Base-by-base conservation (phyloP, 2,329 filamentous ascomycete genomes). In the Monilinia fructigena region DNA sequence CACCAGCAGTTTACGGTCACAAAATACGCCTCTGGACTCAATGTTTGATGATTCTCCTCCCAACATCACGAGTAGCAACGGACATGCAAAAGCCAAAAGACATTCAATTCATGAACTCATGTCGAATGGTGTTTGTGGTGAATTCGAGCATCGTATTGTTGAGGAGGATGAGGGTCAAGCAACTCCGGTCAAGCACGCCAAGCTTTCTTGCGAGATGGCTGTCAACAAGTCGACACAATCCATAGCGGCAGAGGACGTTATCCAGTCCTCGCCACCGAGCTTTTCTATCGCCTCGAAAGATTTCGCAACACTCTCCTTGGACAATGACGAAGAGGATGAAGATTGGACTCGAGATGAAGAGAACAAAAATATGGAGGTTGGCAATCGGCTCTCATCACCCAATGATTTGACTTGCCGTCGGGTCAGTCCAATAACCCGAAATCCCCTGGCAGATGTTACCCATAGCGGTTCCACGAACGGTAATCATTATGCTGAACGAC, bases 21-120 rank as follows among this genome's bases (percentile, higher is more conserved):
- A 87, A 56, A 87, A 91, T 74, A 89, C 89, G 38, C 89, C 90
- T 20, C 80, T 93, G 60, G 90, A 93, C 74, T 91, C 87, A 31
- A 90, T 93, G 81, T 93, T 93, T 76, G 90, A 93, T 77, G 90
- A 93, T 72, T 91, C 89, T 18, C 89, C 88, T 47, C 85, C 86
- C 10, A 85, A 83, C 74, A 35, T 35, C 18, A 3, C 86, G 12
- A 85, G 23, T 48, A 83, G 84, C 0, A 82, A 82, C 23, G 80
- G 82, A 64, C 83, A 69, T 68, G 50, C 68, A 35, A 76, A 74
- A 55, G 70, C 56, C 47, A 74, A 74, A 59, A 68, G 73, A 48
- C 70, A 75, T 31, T 75, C 73, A 16, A 72, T 75, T 65, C 74
- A 76, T 50, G 75, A 77, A 54, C 69, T 76, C 31, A 61, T 74